Base-by-base conservation (phyloP, 768 basidiomycete species). In the Tricholoma sp. region DNA sequence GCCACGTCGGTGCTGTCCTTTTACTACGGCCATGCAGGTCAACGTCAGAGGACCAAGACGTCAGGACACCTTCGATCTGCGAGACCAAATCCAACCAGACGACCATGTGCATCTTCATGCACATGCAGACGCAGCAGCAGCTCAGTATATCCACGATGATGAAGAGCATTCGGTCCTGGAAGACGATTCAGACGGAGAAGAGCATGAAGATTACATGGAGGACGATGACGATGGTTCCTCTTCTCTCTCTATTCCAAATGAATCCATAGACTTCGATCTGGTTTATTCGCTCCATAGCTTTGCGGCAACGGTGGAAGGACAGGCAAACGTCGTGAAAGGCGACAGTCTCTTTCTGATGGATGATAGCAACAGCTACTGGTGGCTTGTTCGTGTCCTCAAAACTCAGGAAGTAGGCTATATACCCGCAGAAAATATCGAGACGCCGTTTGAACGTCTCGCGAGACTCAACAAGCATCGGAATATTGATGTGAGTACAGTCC, bases 331-430 rank as follows among this genome's bases (percentile, higher is more conserved):
- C 62, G 92, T 97, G 71, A 98, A 98, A 73, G 97, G 97, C 22
- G 96, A 99, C 78, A 91, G 91, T 60, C 81, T 99, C 47, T 88
- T 94, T 68, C 79, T 99, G 45, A 93, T 98, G 83, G 97, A 99
- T 74, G 97, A 99, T 71, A 93, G 88, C 57, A 98, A 99, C 72
- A 93, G 91, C 72, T 99, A 99, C 75, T 98, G 97, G 97, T 98
- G 97, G 97, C 89, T 98, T 51, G 96, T 99, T 7, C 85, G 94
- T 49, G 97, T 99, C 8, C 85, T 99, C 61, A 98, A 98, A 76
- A 98, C 96, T 7, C 94, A 98, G 72, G 94, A 97, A 66, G 93
- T 99, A 14, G 97, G 97, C 0, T 99, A 99, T 71, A 98, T 99
- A 51, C 97, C 97, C 16, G 97, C 97, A 0, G 97, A 99, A 74